These are phyloP conservation scores for Penicillium sp. DNA, from an alignment of 2,329 filamentous ascomycete species.

Conservation along the genomic window DNA sequence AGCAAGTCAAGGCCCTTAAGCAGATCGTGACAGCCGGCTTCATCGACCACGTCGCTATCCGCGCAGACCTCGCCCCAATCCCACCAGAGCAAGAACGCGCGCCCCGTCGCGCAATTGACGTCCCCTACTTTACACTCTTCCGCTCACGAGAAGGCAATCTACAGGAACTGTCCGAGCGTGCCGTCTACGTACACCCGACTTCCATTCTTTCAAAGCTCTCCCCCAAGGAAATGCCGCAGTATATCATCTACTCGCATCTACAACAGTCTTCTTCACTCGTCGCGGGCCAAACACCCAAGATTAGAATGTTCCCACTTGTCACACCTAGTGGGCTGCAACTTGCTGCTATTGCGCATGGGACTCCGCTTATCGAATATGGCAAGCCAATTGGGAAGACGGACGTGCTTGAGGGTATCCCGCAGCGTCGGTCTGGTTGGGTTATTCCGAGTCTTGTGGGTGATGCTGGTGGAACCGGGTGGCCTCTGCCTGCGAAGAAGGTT, in stretches of 20 bases:
- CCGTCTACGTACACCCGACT: constrained; percentile 82
- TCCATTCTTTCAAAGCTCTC: constrained; percentile 70
- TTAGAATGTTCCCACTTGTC: constrained; percentile 82
- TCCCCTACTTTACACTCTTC: constrained; percentile 82
- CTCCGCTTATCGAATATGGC: constrained; percentile 74
- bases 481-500: constrained; percentile 77
- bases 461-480: constrained; percentile 68
- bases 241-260: constrained; percentile 80
- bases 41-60: constrained; percentile 88
- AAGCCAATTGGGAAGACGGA: constrained; percentile 85
- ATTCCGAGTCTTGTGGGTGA: constrained; percentile 71
- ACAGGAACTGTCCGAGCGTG: constrained; percentile 52
- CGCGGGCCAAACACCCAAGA: constrained; percentile 60
- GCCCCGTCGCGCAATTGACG: constrained; percentile 80
- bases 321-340: constrained; percentile 71
- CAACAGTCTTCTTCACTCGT: constrained; percentile 59
- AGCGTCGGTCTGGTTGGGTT: constrained; percentile 72
- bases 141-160: constrained; percentile 52
- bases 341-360: constrained; percentile 72
- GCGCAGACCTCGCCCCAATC: constrained; percentile 74
- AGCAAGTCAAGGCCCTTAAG: constrained; percentile 73
- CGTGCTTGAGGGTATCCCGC: constrained; percentile 43
- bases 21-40: constrained; percentile 90
- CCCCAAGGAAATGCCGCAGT: constrained; percentile 71
- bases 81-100: constrained; percentile 64